These are phyloP conservation scores for Endoconidiophora laricicola DNA, from an alignment of 2,329 filamentous ascomycete genomes.

Conservation along the genomic window DNA sequence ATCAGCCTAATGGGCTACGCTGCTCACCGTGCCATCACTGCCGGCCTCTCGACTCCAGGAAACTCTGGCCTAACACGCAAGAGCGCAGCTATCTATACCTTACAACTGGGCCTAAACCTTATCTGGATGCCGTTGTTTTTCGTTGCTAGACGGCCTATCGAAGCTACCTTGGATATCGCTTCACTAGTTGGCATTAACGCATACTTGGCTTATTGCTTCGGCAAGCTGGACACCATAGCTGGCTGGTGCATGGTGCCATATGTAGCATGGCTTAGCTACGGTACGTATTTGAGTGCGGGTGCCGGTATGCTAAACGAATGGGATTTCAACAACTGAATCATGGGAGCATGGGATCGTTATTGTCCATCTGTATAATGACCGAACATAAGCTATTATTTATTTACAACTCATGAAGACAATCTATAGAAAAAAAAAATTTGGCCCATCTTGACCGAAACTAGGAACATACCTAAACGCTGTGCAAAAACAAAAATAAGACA, in stretches of 20 bases:
- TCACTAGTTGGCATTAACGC: conserved; percentile 54
- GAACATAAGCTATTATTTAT: no score
- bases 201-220: conserved; percentile 63
- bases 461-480: not conserved
- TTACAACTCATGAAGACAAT: no score
- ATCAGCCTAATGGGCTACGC: conserved; percentile 66
- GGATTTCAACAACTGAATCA: conserved; percentile 29
- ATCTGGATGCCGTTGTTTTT: conserved; percentile 93
- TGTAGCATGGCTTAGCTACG: conserved; percentile 71
- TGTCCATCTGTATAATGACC: not conserved
- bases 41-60: conserved; percentile 37
- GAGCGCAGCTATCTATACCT: conserved; percentile 65
- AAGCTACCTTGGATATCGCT: conserved; percentile 60
- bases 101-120: conserved; percentile 73
- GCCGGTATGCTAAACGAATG: conserved; percentile 53
- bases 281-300: conserved; percentile 64
- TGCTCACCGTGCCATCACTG: conserved; percentile 57
- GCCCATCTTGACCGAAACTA: not conserved
- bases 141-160: conserved; percentile 51
- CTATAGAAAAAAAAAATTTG: no score
- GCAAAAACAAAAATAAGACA: not conserved
- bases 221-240: conserved; percentile 52
- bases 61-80: conserved; percentile 44
- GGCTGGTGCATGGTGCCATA: conserved; percentile 69
- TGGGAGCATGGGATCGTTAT: not conserved